Evolutionary conservation across 805 yeast species (phyloP), one percentile per base, ranked within the genome.

Genomic region (Candida tibetensis): DNA sequence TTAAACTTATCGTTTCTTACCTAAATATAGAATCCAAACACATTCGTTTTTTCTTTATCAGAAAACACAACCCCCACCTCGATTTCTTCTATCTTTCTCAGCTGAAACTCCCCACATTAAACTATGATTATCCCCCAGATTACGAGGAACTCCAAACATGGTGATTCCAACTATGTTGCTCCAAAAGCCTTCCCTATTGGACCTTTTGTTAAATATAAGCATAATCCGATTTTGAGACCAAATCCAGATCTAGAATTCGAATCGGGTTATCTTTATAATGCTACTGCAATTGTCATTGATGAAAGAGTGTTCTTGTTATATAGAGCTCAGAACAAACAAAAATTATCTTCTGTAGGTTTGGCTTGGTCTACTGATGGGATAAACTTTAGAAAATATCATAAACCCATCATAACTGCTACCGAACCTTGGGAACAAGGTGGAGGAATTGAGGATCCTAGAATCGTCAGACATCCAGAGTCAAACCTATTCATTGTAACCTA

Each of bases 381-480:
- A 47, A 51, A 53, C 26, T 68, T 68, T 47, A 48, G 42, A 8
- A 47, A 62, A 32, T 55, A 52, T 44, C 47, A 45, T 22, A 43
- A 52, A 27, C 72, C 73, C 9, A 51, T 68, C 9, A 34, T 68
- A 26, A 40, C 36, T 12, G 62, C 72, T 4, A 60, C 69, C 1
- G 71, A 67, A 41, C 49, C 59, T 2, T 67, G 68, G 64, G 73
- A 68, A 40, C 21, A 32, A 21, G 62, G 62, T 4, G 73, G 73
- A 10, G 73, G 73, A 2, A 57, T 66, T 35, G 73, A 68, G 44
- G 73, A 68, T 39, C 73, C 73, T 3, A 49, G 73, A 32, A 58
- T 68, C 16, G 67, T 66, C 3, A 46, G 71, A 34, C 68, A 67
- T 46, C 68, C 69, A 3, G 44, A 34, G 5, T 21, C 62, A 2